Percentiles rank a stretch among this genome's conserved stretches.
These are phyloP conservation scores for Kwoniella shandongensis DNA, from an alignment of 768 basidiomycete genomes.

Conservation along the genomic window DNA sequence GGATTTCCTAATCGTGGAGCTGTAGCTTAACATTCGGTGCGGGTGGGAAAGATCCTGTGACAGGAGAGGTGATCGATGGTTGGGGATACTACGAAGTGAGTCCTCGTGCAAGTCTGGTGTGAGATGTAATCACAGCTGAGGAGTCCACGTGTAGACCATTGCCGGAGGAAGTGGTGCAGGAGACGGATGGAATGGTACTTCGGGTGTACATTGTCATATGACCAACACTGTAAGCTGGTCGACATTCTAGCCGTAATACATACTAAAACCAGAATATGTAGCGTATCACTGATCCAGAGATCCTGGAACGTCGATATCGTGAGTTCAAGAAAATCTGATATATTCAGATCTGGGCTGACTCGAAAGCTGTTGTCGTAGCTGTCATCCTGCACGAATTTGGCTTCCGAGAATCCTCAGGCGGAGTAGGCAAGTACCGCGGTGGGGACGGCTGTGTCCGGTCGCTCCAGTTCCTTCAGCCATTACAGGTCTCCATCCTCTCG, in stretches of 20 bases:
- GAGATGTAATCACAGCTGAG: background rate
- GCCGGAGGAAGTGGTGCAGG: conserved; percentile 41
- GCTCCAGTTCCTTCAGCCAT: conserved; percentile 37
- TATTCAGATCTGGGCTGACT: background rate
- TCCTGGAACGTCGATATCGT: conserved; percentile 85
- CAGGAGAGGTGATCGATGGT: conserved; percentile 47
- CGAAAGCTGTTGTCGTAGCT: no score
- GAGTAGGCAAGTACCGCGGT: conserved; percentile 35
- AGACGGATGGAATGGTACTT: conserved; percentile 41
- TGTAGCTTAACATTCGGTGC: conserved; percentile 81
- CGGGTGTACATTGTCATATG: conserved; percentile 33
- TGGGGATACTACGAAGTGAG: conserved; percentile 69
- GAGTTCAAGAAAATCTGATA: background rate
- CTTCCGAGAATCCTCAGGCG: conserved; percentile 40
- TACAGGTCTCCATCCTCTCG: conserved; percentile 37
- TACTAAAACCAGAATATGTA: no score
- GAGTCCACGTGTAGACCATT: conserved; percentile 17
- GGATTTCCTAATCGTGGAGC: no score
- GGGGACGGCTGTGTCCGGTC: conserved; percentile 45
- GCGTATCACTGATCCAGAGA: conserved; percentile 69
- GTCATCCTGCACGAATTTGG: conserved; percentile 78
- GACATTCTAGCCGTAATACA: no score
- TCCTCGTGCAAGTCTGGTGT: background rate
- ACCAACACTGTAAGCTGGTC: conserved; percentile 31
- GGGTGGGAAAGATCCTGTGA: conserved; percentile 66